phyloP scores from a whole-genome alignment of 768 basidiomycete species.

The Podaxis sp. region DNA sequence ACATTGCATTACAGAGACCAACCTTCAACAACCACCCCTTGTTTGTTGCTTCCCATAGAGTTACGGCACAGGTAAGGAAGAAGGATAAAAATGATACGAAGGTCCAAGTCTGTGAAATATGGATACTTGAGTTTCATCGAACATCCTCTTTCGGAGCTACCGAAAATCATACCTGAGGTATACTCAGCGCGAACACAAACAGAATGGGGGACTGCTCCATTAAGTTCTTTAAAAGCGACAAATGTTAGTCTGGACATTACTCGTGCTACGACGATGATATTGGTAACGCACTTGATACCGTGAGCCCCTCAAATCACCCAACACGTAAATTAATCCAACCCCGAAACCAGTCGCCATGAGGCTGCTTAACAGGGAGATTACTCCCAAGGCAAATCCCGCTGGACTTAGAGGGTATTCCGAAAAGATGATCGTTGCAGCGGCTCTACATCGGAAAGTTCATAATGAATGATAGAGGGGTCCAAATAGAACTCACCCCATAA shows the following conservation, averaged over 20 bases:
- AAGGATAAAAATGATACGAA: conserved; percentile 10
- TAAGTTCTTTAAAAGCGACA: background rate
- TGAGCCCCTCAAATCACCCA: conserved; percentile 13
- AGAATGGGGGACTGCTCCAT: conserved; percentile 5
- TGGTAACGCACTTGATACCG: conserved; percentile 9
- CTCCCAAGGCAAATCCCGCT: conserved; percentile 9
- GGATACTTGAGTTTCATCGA: background rate
- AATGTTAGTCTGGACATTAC: background rate
- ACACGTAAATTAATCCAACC: conserved; percentile 15
- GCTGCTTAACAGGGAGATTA: conserved; percentile 14
- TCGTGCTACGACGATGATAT: background rate
- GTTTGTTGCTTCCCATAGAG: conserved; percentile 12
- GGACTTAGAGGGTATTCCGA: conserved; percentile 10
- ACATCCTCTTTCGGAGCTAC: no score
- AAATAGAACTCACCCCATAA: conserved; percentile 2
- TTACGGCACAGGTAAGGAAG: conserved; percentile 2
- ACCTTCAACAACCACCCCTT: conserved; percentile 12
- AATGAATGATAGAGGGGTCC: background rate
- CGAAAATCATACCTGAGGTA: conserved; percentile 10
- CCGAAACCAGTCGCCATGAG: conserved; percentile 15
- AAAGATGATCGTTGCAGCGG: conserved; percentile 14
- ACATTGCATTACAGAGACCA: background rate
- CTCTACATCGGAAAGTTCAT: background rate
- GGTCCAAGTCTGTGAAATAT: conserved; percentile 13
- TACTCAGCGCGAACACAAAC: conserved; percentile 9